Base-by-base conservation (phyloP, 345 rosid species). In the Populus euphratica region DNA sequence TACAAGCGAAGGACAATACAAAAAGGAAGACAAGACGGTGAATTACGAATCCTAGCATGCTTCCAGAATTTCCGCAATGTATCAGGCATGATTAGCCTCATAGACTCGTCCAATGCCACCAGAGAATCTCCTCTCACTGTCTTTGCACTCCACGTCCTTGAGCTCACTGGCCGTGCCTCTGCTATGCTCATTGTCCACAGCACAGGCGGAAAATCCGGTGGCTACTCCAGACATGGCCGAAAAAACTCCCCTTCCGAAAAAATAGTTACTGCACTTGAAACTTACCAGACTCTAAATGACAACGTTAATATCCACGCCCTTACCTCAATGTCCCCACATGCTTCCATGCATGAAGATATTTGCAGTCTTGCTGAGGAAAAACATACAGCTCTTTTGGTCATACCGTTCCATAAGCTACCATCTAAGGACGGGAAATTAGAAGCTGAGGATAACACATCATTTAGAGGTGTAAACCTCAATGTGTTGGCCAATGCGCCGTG, bases 291-390 rank as follows among this genome's bases (percentile, higher is more conserved):
- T 4, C 78, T 80, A 25, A 83, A 85, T 33, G 75, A 72, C 1
- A 74, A 2, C 9, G 78, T 87, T 73, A 12, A 49, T 4, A 83
- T 88, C 49, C 86, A 86, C 14, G 78, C 81, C 14, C 75, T 92
- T 21, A 93, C 97, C 1, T 84, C 84, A 4, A 68, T 92, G 27
- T 93, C 95, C 5, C 89, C 90, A 13, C 87, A 82, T 81, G 41
- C 86, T 39, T 82, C 88, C 0, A 93, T 93, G 94, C 90, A 86
- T 61, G 90, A 91, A 68, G 96, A 90, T 66, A 78, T 92, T 0
- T 87, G 92, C 77, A 77, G 76, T 29, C 78, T 92, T 5, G 93
- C 94, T 0, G 89, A 89, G 76, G 97, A 89, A 72, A 92, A 89
- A 75, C 74, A 80, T 17, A 85, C 84, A 27, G 77, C 86, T 47